phyloP scores from a whole-genome alignment of 805 yeast genomes.

The Metschnikowia corniflorae region DNA sequence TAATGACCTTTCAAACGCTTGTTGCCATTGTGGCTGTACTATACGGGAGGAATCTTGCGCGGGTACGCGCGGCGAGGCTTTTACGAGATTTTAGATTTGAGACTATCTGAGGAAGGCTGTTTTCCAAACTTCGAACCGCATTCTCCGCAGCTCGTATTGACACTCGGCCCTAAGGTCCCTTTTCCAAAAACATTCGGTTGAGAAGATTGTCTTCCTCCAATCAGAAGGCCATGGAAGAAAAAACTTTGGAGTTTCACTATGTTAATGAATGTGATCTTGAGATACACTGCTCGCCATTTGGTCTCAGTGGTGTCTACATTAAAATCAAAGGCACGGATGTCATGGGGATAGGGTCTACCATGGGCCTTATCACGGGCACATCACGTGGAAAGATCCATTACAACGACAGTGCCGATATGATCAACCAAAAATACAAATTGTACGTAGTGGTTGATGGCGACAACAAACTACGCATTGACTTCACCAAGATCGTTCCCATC shows the following conservation, averaged over 20 bases:
- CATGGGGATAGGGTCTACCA: constrained; percentile 54
- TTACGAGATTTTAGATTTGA: no score
- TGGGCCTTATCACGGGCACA: constrained; percentile 54
- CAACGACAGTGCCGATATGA: constrained; percentile 45
- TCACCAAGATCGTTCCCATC: constrained; percentile 42
- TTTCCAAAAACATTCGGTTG: no score
- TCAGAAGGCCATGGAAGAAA: constrained; percentile 4
- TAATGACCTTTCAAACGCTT: no score
- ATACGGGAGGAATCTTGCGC: no score
- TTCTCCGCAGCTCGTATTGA: no score
- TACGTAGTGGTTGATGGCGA: constrained; percentile 47
- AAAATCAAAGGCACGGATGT: constrained; percentile 46
- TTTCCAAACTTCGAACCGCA: no score
- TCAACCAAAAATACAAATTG: constrained; percentile 46
- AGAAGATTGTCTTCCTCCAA: no score
- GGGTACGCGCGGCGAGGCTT: no score
- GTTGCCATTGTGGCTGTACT: no score
- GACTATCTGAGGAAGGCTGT: no score
- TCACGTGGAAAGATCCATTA: constrained; percentile 48
- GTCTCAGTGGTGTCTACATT: constrained; percentile 49
- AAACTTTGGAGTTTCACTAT: constrained; percentile 32
- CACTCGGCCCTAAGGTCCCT: no score
- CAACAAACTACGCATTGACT: constrained; percentile 47
- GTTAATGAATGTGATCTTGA: constrained; percentile 52
- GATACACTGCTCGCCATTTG: constrained; percentile 56